Evolutionary conservation across 352 stramenopile species (phyloP).

Genomic region (Albugo candida): DNA sequence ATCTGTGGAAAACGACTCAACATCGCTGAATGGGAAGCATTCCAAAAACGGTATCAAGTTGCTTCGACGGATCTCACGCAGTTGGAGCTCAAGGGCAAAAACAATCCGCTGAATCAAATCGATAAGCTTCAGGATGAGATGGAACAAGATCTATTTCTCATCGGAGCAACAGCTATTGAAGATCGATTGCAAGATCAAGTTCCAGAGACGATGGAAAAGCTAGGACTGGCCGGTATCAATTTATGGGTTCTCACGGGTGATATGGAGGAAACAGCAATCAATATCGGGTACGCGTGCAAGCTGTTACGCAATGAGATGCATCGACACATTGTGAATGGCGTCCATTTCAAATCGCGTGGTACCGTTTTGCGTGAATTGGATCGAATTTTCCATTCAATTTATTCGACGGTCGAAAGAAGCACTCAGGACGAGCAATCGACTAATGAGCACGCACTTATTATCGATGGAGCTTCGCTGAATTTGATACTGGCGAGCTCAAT

Average conservation of each 20-base stretch:
- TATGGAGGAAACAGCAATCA: constrained; percentile 81
- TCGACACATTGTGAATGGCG: constrained; percentile 59
- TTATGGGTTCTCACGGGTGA: constrained; percentile 81
- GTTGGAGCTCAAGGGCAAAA: constrained; percentile 42
- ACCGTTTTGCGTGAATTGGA: constrained; percentile 48
- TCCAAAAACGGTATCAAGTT: constrained; percentile 38
- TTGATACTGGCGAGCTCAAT: constrained; percentile 48
- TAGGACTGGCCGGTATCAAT: constrained; percentile 55
- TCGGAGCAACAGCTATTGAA: constrained; percentile 75
- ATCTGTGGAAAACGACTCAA: constrained; percentile 49
- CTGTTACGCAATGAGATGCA: constrained; percentile 89
- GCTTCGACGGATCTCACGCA: constrained; percentile 37
- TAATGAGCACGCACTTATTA: constrained; percentile 78
- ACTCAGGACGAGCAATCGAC: constrained; percentile 1
- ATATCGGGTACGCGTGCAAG: constrained; percentile 73
- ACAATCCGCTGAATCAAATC: constrained; percentile 32
- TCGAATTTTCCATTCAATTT: constrained; percentile 57
- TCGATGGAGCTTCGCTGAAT: constrained; percentile 86
- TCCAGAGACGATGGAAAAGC: constrained; percentile 52
- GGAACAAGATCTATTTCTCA: constrained; percentile 50
- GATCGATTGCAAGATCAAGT: constrained; percentile 71
- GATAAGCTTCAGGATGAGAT: constrained; percentile 53
- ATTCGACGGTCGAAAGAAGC: constrained; percentile 12
- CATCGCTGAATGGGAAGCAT: constrained; percentile 38
- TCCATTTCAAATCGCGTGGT: constrained; percentile 43